These are phyloP conservation scores for Berberis vulgaris DNA, from an alignment of 164 flowering plant species.

Conservation along the genomic window DNA sequence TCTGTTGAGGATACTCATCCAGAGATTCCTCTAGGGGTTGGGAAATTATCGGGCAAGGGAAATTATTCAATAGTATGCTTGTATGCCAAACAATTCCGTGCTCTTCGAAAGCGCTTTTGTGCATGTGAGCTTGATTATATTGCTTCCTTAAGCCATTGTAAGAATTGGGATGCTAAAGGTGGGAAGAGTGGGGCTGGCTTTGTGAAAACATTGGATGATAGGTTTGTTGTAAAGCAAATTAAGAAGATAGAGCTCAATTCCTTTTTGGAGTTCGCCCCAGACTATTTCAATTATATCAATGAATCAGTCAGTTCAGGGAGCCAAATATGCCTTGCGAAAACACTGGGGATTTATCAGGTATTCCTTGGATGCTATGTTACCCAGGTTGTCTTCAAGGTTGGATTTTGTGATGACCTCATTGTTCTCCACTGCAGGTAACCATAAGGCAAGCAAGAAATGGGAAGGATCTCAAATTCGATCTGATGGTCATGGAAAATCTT, in stretches of 20 bases:
- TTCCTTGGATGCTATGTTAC: not conserved
- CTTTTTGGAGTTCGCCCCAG: slow-evolving; percentile 65
- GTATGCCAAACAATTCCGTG: slow-evolving; percentile 53
- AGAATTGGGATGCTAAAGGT: slow-evolving; percentile 89
- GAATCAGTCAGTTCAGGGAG: slow-evolving; percentile 51
- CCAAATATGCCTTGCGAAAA: slow-evolving; percentile 92
- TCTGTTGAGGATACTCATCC: slow-evolving; percentile 33
- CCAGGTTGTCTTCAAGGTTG: too few species aligned
- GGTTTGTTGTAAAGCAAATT: slow-evolving; percentile 84
- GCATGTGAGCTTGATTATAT: slow-evolving; percentile 72
- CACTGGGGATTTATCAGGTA: slow-evolving; percentile 95
- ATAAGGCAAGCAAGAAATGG: slow-evolving; percentile 53
- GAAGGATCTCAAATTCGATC: slow-evolving; percentile 56
- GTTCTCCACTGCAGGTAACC: slow-evolving; percentile 44
- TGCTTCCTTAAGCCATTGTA: slow-evolving; percentile 84
- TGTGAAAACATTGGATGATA: slow-evolving; percentile 87
- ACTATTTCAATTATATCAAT: slow-evolving; percentile 71
- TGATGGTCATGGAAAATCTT: slow-evolving; percentile 96
- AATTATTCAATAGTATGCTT: slow-evolving; percentile 74
- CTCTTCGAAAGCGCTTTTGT: slow-evolving; percentile 58
- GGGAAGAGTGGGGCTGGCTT: slow-evolving; percentile 90
- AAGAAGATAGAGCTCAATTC: slow-evolving; percentile 82
- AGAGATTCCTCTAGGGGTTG: slow-evolving; percentile 49
- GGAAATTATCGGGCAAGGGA: slow-evolving; percentile 43
- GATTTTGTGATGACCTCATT: not conserved